Base-by-base conservation (phyloP, 805 yeast genomes). In the Candida tammaniensis region DNA sequence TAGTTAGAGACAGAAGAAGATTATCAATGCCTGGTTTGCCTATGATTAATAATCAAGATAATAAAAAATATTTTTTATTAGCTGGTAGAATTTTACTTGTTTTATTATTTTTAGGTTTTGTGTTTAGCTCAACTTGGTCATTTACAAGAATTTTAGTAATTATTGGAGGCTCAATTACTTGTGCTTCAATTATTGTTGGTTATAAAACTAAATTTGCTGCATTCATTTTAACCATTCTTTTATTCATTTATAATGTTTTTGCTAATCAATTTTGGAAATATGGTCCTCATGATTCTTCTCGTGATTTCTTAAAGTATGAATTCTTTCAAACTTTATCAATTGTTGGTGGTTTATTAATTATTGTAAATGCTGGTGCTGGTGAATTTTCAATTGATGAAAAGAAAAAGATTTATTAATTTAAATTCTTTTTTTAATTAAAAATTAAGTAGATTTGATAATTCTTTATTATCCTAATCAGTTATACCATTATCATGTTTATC, bases 291-390 rank as follows among this genome's bases (percentile, higher is more conserved):
- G 86, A 83, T 50, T 78, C 91, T 21, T 77, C 80, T 61, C 80
- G 96, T 53, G 98, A 91, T 63, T 85, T 79, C 61, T 65, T 87
- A 58, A 85, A 85, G 61, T 93, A 89, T 60, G 98, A 89, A 62
- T 86, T 85, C 60, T 91, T 84, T 74, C 98, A 93, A 68, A 87
- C 95, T 24, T 71, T 91, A 55, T 83, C 95, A 38, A 91, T 91
- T 56, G 89, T 91, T 32, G 98, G 98, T 38, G 98, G 98, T 1
- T 75, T 91, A 43, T 65, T 91, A 42, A 68, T 93, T 47, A 86
- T 93, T 42, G 96, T 86, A 40, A 87, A 85, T 64, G 86, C 96
- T 3, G 98, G 98, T 43, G 98, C 98, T 19, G 98, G 98, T 32
- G 89, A 85, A 49, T 72, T 91, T 45, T 85, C 95, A 17, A 67